Percentiles rank a stretch among this genome's conserved stretches.
These are phyloP conservation scores for Fraxinus latifolia DNA, from an alignment of 305 asterid species.

Conservation along the genomic window DNA sequence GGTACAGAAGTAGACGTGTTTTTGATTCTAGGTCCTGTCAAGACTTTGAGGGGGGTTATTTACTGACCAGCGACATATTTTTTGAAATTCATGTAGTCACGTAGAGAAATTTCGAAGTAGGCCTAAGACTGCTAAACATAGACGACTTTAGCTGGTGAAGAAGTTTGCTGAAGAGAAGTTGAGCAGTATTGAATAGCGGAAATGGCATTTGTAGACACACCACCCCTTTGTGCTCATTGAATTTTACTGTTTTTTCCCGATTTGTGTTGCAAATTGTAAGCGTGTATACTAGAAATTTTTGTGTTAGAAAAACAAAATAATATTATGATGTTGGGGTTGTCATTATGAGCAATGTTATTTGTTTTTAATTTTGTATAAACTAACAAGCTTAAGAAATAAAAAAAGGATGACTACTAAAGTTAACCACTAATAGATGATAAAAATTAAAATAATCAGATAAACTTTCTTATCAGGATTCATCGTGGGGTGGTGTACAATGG, in stretches of 20 bases:
- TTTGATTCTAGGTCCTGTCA: conserved; percentile 1
- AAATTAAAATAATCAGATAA: neutral
- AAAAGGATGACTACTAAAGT: neutral
- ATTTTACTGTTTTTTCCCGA: neutral
- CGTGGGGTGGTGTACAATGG: neutral
- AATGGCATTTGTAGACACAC: neutral
- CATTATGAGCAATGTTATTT: neutral
- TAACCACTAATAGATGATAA: neutral
- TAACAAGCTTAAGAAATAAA: too few relatives aligned
- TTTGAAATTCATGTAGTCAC: conserved; percentile 9
- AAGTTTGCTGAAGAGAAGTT: conserved; percentile 8
- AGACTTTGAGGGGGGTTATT: neutral
- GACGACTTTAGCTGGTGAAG: conserved; percentile 8
- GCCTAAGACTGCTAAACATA: neutral
- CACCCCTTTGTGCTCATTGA: neutral
- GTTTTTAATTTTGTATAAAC: too few relatives aligned
- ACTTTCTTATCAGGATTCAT: neutral
- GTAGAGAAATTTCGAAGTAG: neutral
- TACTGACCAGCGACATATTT: neutral
- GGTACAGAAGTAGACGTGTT: neutral
- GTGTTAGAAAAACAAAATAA: neutral
- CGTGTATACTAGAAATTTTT: neutral
- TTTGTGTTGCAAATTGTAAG: neutral
- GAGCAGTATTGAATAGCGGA: neutral
- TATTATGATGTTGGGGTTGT: neutral